Conservation (phyloP, 1,284 basidiomycete genomes). For the Somion occarium region DNA sequence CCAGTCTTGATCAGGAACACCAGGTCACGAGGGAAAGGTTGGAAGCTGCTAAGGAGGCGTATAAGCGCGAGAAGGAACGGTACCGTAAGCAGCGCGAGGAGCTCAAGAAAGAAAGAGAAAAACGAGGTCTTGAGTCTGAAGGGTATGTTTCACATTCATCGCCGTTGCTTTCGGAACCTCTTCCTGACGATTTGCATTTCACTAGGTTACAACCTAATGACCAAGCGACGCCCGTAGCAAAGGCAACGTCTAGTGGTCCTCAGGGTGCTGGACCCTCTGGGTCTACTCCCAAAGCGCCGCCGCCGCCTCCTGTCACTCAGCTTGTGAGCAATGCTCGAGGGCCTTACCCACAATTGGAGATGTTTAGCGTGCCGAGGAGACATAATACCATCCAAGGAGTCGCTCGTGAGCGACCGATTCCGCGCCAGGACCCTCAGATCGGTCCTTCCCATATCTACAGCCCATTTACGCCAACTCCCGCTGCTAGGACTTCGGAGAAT, state of each 20-base stretch:
- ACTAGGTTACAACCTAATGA: not conserved
- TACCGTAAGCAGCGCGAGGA: conserved; percentile 56
- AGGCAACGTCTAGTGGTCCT: not conserved
- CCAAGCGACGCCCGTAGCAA: not conserved
- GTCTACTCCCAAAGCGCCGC: not conserved
- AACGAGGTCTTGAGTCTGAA: conserved; percentile 23
- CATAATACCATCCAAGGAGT: conserved; percentile 24
- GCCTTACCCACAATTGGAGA: conserved; percentile 55
- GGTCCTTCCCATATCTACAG: conserved; percentile 11
- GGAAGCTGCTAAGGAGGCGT: conserved; percentile 60
- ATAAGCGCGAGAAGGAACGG: conserved; percentile 64
- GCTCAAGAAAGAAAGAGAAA: conserved; percentile 39
- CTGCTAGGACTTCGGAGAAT: conserved; percentile 15
- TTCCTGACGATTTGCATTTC: not conserved
- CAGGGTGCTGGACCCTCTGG: not conserved
- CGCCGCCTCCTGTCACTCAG: conserved; percentile 20
- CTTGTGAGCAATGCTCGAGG: conserved; percentile 57
- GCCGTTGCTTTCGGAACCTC: conserved; percentile 2
- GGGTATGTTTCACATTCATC: conserved; percentile 23
- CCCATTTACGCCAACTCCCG: conserved; percentile 7
- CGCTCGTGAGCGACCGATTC: conserved; percentile 15
- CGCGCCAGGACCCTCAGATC: conserved; percentile 7
- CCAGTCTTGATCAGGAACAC: not conserved
- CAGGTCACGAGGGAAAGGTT: conserved; percentile 44
- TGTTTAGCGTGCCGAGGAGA: conserved; percentile 40